Evolutionary conservation across 495 filamentous ascomycete species (phyloP), one percentile per base, ranked within the genome.

Genomic region (Xanthoparmelia taractica): DNA sequence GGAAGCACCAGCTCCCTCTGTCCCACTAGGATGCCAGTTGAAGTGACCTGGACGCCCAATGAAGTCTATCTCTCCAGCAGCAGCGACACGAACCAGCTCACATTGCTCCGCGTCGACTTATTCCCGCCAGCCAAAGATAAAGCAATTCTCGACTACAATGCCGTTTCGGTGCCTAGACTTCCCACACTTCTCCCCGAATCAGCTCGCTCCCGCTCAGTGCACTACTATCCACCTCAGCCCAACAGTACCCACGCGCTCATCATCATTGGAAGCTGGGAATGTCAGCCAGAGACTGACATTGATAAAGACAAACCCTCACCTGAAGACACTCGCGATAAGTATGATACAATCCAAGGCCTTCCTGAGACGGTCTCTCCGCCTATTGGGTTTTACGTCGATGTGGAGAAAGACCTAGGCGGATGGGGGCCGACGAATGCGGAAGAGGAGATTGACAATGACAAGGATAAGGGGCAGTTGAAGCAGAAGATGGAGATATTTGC

Each of bases 401-500:
- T 40, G 20, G 36, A 55, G 18, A 52, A 37, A 17, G 41, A 63
- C 23, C 34, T 66, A 11, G 60, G 55, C 13, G 64, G 45, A 7
- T 66, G 64, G 64, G 29, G 34, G 2, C 34, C 36, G 18, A 63
- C 55, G 29, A 38, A 48, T 20, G 54, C 36, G 2, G 52, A 58
- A 17, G 64, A 62, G 12, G 45, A 58, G n/a, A 36, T 63, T 17
- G 41, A 57, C 5, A 31, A 40, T 4, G 60, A 63, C 27, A 57
- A 15, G 12, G 12, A n/a, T 45, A 63, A 47, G 31, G 64, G 64
- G 2, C 40, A 55, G 15, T 29, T 66, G 31, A 54, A 63, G 40
- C 52, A 23, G 59, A 66, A 63, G 43, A 62, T 43, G 59, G 60
- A 66, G 31, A 61, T 34, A 1, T 66, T 66, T 37, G 56, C 56